These are phyloP conservation scores for Tylopilus sp. DNA, from an alignment of 1,284 basidiomycete genomes.

Conservation along the genomic window DNA sequence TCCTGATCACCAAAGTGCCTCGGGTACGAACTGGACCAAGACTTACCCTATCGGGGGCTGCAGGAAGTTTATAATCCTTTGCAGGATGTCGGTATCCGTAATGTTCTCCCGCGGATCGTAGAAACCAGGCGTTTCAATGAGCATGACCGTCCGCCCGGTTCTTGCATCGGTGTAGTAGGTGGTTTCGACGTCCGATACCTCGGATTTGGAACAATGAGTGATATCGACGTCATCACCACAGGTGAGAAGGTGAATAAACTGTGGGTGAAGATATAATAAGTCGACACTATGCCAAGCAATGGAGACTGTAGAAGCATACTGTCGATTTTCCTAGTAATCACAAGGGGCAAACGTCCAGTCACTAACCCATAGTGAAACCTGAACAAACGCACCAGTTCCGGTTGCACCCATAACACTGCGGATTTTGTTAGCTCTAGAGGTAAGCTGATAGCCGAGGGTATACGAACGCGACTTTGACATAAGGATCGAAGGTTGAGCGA, in stretches of 20 bases:
- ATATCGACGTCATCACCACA: slow-evolving; percentile 7
- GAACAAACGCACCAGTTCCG: slow-evolving; percentile 9
- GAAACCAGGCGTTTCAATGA: slow-evolving; percentile 44
- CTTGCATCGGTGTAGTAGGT: slow-evolving; percentile 7
- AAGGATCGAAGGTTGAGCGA: neutral
- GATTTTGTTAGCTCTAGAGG: neutral
- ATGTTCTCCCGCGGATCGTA: slow-evolving; percentile 35
- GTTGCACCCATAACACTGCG: slow-evolving; percentile 18
- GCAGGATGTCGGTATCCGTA: slow-evolving; percentile 39
- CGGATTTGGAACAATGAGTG: slow-evolving; percentile 8
- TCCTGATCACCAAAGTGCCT: too few relatives aligned
- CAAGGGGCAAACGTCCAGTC: neutral
- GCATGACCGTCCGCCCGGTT: slow-evolving; percentile 25
- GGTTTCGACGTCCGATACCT: slow-evolving; percentile 5
- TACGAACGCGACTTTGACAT: neutral
- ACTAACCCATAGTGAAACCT: neutral
- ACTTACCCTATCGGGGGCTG: slow-evolving; percentile 49
- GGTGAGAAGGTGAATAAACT: slow-evolving; percentile 16
- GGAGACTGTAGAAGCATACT: slow-evolving; percentile 1
- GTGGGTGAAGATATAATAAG: neutral
- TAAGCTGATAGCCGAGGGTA: neutral
- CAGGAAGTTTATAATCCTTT: slow-evolving; percentile 44
- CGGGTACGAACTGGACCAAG: too few relatives aligned
- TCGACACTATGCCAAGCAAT: neutral
- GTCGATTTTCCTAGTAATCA: slow-evolving; percentile 14